A percentile compares a stretch with the other conserved stretches of the same genome.
These are phyloP conservation scores for Mortierella sp. DNA, from an alignment of 371 early-diverging fungal species.

Conservation along the genomic window DNA sequence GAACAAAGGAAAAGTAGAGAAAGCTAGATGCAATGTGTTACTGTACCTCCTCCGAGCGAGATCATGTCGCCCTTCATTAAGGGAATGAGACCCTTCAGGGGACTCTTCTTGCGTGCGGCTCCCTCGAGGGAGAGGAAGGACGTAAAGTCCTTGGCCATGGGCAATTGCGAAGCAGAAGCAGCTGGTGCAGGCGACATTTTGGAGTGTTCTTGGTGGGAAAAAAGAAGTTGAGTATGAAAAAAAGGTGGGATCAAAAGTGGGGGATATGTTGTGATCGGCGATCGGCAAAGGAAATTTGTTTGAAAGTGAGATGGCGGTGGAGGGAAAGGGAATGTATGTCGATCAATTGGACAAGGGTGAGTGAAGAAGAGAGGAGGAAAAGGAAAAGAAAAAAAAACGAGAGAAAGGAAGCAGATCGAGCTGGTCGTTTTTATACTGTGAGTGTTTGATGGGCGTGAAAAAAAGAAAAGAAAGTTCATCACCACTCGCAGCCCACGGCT, in stretches of 20 bases:
- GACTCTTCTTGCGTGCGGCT: slow-evolving; percentile 53
- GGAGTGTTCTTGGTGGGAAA: not conserved
- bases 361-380: not conserved
- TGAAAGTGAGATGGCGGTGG: not conserved
- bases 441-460: not conserved
- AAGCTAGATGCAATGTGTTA: not conserved
- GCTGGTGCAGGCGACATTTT: slow-evolving; percentile 10
- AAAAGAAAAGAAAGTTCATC: not conserved
- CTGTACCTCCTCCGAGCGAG: slow-evolving; percentile 53
- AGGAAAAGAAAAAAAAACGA: slow-evolving; percentile 1
- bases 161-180: slow-evolving; percentile 17
- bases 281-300: not conserved
- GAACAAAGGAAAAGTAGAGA: not conserved
- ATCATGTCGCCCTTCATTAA: slow-evolving; percentile 52
- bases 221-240: not conserved
- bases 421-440: not conserved
- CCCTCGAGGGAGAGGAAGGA: slow-evolving; percentile 48
- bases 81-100: slow-evolving; percentile 42
- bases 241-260: too few relatives aligned
- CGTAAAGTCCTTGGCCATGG: slow-evolving; percentile 54
- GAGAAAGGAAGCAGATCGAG: not conserved
- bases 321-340: not conserved
- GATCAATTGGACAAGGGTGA: not conserved
- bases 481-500: not conserved
- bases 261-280: not conserved